These are phyloP conservation scores for Neurospora sp. DNA, from an alignment of 495 filamentous ascomycete genomes.

Conservation along the genomic window DNA sequence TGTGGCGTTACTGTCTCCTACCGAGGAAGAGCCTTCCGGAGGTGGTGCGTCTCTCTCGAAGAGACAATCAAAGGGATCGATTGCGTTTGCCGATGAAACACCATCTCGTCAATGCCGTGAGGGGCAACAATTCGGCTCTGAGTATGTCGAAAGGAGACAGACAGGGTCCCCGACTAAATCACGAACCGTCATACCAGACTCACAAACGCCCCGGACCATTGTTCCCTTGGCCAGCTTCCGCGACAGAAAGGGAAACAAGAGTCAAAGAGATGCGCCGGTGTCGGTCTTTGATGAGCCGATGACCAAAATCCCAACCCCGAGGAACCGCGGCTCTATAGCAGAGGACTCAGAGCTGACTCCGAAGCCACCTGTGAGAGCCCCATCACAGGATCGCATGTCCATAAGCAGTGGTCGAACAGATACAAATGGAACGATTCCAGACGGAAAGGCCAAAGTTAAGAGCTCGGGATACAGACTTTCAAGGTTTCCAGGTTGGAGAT, in stretches of 20 bases:
- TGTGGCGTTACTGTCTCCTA: conserved; percentile 21
- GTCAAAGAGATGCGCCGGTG: not conserved
- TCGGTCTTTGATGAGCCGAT: not conserved
- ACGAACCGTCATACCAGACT: not conserved
- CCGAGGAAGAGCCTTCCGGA: conserved; percentile 17
- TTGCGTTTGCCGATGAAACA: not conserved
- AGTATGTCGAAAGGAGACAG: not conserved
- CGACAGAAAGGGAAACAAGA: not conserved
- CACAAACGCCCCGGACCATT: not conserved
- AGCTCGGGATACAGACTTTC: conserved; percentile 6
- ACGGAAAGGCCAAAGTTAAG: conserved; percentile 1
- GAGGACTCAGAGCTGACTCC: not conserved
- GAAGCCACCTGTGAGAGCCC: not conserved
- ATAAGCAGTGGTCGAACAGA: not conserved
- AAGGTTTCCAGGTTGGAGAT: conserved; percentile 7
- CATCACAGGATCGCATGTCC: not conserved
- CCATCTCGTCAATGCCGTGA: not conserved
- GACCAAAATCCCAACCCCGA: not conserved
- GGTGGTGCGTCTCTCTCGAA: not conserved
- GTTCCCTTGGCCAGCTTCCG: not conserved
- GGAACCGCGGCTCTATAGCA: not conserved
- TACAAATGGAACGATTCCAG: not conserved
- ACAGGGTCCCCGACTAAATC: not conserved
- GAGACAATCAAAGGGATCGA: not conserved
- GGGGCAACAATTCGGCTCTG: not conserved